Evolutionary conservation across 2,329 filamentous ascomycete genomes (phyloP).

Genomic region (Aspergillus niger): DNA sequence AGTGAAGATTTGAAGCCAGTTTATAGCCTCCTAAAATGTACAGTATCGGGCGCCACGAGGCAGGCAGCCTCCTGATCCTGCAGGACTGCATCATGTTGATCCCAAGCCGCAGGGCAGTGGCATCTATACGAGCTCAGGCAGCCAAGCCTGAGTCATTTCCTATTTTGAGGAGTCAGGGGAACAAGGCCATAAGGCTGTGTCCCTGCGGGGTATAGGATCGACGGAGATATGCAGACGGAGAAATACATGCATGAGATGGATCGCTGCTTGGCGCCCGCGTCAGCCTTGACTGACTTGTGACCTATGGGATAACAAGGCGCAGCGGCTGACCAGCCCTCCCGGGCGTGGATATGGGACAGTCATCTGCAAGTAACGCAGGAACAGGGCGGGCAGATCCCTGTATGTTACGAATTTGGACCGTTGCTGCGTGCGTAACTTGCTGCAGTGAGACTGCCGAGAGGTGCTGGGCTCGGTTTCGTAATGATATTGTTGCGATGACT

Average conservation of each 20-base stretch:
- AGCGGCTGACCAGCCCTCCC: constrained; percentile 3
- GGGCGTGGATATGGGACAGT: neutral
- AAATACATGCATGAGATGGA: constrained; percentile 2
- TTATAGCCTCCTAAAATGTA: neutral
- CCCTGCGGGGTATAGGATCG: neutral
- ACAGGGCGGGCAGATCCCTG: neutral
- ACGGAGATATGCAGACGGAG: constrained; percentile 7
- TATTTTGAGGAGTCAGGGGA: constrained; percentile 21
- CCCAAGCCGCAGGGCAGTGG: constrained; percentile 23
- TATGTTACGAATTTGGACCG: neutral
- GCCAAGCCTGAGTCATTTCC: constrained; percentile 20
- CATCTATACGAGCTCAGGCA: constrained; percentile 7
- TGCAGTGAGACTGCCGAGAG: neutral
- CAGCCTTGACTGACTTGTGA: constrained; percentile 22
- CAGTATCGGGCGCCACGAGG: neutral
- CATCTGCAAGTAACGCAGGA: constrained; percentile 3
- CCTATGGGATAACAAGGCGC: constrained; percentile 19
- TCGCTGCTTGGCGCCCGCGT: constrained; percentile 18
- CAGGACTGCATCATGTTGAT: constrained; percentile 2
- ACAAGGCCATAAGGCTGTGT: constrained; percentile 11
- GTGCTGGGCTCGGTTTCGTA: neutral
- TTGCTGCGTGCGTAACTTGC: neutral
- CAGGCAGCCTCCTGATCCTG: constrained; percentile 17
- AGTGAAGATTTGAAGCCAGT: neutral
- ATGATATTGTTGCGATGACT: neutral